These are phyloP conservation scores for Alternaria arbusti DNA, from an alignment of 2,329 filamentous ascomycete genomes.

Conservation along the genomic window DNA sequence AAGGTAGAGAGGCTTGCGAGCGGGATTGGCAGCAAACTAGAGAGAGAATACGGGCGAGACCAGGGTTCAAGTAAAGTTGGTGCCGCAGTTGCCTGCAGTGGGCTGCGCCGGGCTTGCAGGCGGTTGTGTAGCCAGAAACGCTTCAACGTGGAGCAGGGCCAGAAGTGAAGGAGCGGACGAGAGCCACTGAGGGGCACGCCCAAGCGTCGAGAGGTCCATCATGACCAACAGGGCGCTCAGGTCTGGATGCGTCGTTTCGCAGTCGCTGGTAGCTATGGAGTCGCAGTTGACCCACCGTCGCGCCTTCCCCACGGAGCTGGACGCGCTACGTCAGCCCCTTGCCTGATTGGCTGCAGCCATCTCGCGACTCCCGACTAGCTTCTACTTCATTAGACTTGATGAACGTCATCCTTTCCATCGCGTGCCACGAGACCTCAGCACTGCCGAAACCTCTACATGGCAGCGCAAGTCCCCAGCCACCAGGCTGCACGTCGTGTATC, in stretches of 20 bases:
- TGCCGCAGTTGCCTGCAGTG: slow-evolving; percentile 25
- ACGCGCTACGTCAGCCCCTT: slow-evolving; percentile 1
- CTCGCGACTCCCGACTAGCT: background rate
- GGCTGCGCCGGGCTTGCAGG: slow-evolving; percentile 9
- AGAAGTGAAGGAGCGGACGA: background rate
- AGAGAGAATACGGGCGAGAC: background rate
- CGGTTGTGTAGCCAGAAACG: slow-evolving; percentile 6
- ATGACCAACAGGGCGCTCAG: background rate
- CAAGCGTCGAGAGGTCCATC: background rate
- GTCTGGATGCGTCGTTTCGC: background rate
- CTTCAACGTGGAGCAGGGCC: background rate
- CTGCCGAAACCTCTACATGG: background rate
- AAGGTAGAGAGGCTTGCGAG: background rate
- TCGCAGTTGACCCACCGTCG: background rate
- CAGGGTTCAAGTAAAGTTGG: background rate
- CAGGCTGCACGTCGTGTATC: background rate
- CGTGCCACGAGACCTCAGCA: background rate
- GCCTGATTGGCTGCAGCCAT: background rate
- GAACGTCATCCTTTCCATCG: background rate
- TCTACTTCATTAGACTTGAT: background rate
- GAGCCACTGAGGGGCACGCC: background rate
- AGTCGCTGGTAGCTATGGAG: background rate
- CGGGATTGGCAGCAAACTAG: background rate
- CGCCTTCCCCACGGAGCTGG: slow-evolving; percentile 5
- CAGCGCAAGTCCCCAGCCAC: background rate